Evolutionary conservation across 148 eudicot species (phyloP).

Genomic region (Fagopyrum tataricum): DNA sequence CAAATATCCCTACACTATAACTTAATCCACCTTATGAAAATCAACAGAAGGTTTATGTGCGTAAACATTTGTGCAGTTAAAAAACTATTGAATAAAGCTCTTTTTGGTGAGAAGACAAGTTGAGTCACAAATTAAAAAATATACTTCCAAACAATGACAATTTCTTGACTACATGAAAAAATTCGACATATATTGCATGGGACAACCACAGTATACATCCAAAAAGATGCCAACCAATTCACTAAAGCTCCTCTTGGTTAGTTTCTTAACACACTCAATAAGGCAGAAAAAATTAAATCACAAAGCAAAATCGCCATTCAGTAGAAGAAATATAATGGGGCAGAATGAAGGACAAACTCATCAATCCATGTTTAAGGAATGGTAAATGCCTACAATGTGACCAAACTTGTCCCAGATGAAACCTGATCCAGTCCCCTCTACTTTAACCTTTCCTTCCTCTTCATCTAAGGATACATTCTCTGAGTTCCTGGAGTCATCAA

Average conservation of each 20-base stretch:
- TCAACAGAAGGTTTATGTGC: neutral
- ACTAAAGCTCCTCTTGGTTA: neutral
- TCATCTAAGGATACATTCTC: slow-evolving; percentile 33
- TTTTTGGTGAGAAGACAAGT: neutral
- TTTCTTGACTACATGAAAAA: neutral
- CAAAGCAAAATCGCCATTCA: neutral
- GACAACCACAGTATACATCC: neutral
- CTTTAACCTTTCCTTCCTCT: slow-evolving; percentile 53
- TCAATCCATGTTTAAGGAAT: slow-evolving; percentile 7
- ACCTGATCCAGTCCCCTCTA: slow-evolving; percentile 97
- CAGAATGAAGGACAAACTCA: neutral
- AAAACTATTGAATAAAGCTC: too few relatives aligned
- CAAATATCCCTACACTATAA: neutral
- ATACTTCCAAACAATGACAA: neutral
- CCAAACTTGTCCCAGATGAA: slow-evolving; percentile 96
- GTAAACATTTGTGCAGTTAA: neutral
- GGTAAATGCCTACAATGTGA: slow-evolving; percentile 62
- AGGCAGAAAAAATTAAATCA: neutral
- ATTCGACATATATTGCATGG: neutral
- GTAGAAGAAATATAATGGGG: neutral
- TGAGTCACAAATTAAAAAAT: neutral
- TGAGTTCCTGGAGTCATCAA: slow-evolving; percentile 39
- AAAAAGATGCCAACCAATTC: neutral
- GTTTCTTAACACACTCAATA: neutral
- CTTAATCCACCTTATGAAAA: neutral